Evolutionary conservation across 1,139 yeast genomes (phyloP).

Genomic region (Sugiyamaella sp.): DNA sequence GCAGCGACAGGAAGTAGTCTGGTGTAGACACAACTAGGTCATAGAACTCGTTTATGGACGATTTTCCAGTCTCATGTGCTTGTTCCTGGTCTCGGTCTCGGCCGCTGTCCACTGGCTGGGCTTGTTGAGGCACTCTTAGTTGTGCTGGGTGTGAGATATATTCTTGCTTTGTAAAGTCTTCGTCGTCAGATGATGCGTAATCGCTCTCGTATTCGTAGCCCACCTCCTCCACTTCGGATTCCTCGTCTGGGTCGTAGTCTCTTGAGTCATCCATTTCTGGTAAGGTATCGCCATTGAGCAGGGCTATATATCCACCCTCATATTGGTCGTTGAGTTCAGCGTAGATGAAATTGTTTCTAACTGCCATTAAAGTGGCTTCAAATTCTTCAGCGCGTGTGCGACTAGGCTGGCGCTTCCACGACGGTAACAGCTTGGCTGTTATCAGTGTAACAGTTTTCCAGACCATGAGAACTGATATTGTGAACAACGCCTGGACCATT

Average conservation of each 20-base stretch:
- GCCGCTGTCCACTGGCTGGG: constrained; percentile 17
- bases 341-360: constrained; percentile 28
- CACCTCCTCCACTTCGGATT: constrained; percentile 24
- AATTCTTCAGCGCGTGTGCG: constrained; percentile 15
- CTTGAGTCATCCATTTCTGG: constrained; percentile 35
- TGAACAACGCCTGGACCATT: constrained; percentile 27
- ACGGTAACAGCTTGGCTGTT: constrained; percentile 14
- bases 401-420: constrained; percentile 1
- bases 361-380: constrained; percentile 19
- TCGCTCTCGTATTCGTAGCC: constrained; percentile 27
- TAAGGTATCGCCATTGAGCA: constrained; percentile 32
- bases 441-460: constrained; percentile 18
- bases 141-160: constrained; percentile 12
- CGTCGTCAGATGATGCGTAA: constrained; percentile 24
- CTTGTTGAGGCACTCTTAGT: constrained; percentile 11
- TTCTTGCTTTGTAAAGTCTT: constrained; percentile 18
- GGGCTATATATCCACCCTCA: constrained; percentile 26
- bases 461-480: constrained; percentile 18
- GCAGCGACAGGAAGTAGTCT: constrained; percentile 29
- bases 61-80: constrained; percentile 4
- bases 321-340: constrained; percentile 26
- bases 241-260: constrained; percentile 31
- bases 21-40: constrained; percentile 33
- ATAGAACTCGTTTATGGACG: constrained; percentile 27
- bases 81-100: constrained; percentile 11